phyloP scores from a whole-genome alignment of 495 filamentous ascomycete species.

The Clavariopsis aquatica region DNA sequence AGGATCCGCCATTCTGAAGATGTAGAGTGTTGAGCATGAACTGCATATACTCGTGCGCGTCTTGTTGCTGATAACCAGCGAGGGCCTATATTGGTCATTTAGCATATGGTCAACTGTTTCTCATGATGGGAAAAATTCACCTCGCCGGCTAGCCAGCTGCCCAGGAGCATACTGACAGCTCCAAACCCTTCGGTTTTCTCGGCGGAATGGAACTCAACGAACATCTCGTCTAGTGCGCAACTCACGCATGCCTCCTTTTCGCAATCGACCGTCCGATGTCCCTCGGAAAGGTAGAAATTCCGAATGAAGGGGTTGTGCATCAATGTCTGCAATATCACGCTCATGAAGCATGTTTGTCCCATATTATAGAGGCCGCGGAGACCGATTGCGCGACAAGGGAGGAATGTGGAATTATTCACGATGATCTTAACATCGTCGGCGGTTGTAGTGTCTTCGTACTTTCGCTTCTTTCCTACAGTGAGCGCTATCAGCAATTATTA shows the following conservation, averaged over 20 bases:
- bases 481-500: background rate
- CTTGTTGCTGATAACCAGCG: constrained; percentile 88
- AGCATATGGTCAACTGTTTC: background rate
- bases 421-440: constrained; percentile 62
- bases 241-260: constrained; percentile 68
- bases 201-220: constrained; percentile 79
- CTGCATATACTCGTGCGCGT: constrained; percentile 93
- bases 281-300: constrained; percentile 83
- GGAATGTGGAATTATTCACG: constrained; percentile 58
- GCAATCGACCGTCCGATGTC: constrained; percentile 73
- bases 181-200: constrained; percentile 84
- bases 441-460: constrained; percentile 60
- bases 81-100: constrained; percentile 56
- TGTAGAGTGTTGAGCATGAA: constrained; percentile 88
- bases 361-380: constrained; percentile 91
- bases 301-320: constrained; percentile 84
- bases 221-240: constrained; percentile 88
- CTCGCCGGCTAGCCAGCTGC: constrained; percentile 71
- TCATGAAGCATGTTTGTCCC: constrained; percentile 91
- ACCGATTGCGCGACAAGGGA: constrained; percentile 69
- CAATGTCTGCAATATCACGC: constrained; percentile 82
- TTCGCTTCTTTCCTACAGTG: constrained; percentile 54
- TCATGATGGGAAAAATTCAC: constrained; percentile 44
- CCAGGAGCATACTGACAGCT: constrained; percentile 74
- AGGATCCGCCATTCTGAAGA: constrained; percentile 53